phyloP scores from a whole-genome alignment of 208 protist genomes.

The Entamoeba histolytica region DNA sequence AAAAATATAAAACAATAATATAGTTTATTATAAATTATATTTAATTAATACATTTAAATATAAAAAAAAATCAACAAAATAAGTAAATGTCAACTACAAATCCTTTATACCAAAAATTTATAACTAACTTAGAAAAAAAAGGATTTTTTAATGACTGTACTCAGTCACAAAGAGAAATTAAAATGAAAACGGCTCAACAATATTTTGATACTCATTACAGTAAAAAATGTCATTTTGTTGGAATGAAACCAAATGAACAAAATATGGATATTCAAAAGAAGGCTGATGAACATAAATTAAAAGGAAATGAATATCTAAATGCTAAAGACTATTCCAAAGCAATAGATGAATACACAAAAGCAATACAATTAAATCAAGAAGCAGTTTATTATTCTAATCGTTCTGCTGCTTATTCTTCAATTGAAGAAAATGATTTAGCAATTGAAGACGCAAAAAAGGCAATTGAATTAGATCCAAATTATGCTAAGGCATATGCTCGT shows the following conservation, averaged over 20 bases:
- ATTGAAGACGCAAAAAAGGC: background rate
- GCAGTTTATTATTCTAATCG: background rate
- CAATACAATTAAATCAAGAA: background rate
- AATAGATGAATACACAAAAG: background rate
- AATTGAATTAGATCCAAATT: background rate
- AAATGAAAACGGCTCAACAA: background rate
- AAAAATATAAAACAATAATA: no score
- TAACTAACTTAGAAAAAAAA: background rate
- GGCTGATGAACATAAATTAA: background rate
- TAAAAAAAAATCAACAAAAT: no score
- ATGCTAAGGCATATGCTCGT: background rate
- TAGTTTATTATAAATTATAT: no score
- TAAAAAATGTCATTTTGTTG: background rate
- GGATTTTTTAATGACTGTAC: background rate
- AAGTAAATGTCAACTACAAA: no score
- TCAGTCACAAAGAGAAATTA: background rate
- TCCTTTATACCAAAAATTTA: background rate
- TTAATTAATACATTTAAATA: no score
- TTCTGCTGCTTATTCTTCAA: background rate
- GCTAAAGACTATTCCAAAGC: background rate
- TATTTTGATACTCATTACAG: background rate
- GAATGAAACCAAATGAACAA: background rate
- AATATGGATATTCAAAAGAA: background rate
- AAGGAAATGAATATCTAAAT: background rate
- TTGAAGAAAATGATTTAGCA: background rate